These are phyloP conservation scores for Hemileccinum rubropunctum DNA, from an alignment of 768 basidiomycete genomes.

Conservation along the genomic window DNA sequence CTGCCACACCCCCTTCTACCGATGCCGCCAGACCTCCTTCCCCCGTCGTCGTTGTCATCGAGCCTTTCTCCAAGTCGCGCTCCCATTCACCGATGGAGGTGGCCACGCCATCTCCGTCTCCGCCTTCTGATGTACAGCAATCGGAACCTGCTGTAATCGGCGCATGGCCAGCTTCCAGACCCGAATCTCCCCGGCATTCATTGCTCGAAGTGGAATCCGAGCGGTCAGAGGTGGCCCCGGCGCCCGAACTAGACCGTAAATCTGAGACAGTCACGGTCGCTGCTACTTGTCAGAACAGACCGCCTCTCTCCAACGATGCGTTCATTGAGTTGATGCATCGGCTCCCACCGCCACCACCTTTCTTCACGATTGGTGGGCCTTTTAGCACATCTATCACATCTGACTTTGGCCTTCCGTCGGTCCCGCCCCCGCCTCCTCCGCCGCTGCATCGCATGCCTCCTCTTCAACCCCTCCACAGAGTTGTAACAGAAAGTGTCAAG, in stretches of 20 bases:
- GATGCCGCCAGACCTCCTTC: slow-evolving; percentile 10
- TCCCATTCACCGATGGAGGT: slow-evolving; percentile 51
- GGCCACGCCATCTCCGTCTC: slow-evolving; percentile 37
- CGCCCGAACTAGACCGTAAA: slow-evolving; percentile 1
- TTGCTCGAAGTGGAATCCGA: slow-evolving; percentile 12
- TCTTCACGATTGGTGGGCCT: slow-evolving; percentile 16
- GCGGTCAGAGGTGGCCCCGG: slow-evolving; percentile 8
- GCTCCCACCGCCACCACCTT: slow-evolving; percentile 15
- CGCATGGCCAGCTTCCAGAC: slow-evolving; percentile 42
- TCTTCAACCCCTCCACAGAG: slow-evolving; percentile 15
- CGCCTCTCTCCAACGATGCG: slow-evolving; percentile 10
- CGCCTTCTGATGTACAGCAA: slow-evolving; percentile 15
- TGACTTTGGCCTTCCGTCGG: slow-evolving; percentile 17
- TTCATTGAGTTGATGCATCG: slow-evolving; percentile 17
- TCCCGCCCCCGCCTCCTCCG: slow-evolving; percentile 8
- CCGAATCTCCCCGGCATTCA: slow-evolving; percentile 28
- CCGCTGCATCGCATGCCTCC: slow-evolving; percentile 10
- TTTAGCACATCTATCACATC: slow-evolving; percentile 21
- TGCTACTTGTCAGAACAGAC: slow-evolving; percentile 5
- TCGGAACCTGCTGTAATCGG: slow-evolving; percentile 41
- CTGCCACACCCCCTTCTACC: slow-evolving; percentile 6
- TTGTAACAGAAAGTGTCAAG: slow-evolving; percentile 18
- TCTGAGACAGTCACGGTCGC: slow-evolving; percentile 5
- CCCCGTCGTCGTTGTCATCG: slow-evolving; percentile 16
- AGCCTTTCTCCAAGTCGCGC: slow-evolving; percentile 28